Percentiles rank a stretch among this genome's conserved stretches.
Evolutionary conservation across 371 early-diverging fungal species (phyloP).

Genomic region (Mortierella sp.): DNA sequence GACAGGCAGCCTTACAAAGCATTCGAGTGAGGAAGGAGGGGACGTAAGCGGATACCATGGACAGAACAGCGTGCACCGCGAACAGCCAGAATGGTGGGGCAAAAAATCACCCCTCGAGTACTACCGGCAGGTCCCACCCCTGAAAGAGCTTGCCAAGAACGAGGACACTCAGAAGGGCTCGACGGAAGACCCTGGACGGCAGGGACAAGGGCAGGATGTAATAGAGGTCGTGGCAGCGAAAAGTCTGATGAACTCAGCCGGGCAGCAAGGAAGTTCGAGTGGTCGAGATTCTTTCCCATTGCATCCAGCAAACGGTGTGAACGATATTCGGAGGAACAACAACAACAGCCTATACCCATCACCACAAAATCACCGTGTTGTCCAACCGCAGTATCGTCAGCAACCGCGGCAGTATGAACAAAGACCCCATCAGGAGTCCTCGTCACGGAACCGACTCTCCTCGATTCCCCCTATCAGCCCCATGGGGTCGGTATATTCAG

Average conservation of each 20-base stretch:
- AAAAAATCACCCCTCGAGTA: slow-evolving; percentile 13
- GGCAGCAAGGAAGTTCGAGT: background rate
- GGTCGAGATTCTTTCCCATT: too few relatives aligned
- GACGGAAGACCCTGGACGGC: too few relatives aligned
- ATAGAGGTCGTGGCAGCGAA: slow-evolving; percentile 13
- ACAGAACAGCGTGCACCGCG: background rate
- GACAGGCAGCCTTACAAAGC: background rate
- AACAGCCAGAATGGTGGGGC: slow-evolving; percentile 17
- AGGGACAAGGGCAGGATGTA: background rate
- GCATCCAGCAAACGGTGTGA: background rate
- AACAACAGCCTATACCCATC: background rate
- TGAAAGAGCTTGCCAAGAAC: slow-evolving; percentile 3
- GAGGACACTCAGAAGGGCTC: too few relatives aligned
- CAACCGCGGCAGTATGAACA: background rate
- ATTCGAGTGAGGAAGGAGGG: too few relatives aligned
- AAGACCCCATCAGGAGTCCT: background rate
- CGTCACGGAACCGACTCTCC: background rate
- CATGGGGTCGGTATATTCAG: slow-evolving; percentile 1
- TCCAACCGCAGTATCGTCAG: slow-evolving; percentile 5
- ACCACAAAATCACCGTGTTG: too few relatives aligned
- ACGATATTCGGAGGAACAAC: background rate
- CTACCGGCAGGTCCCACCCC: slow-evolving; percentile 10
- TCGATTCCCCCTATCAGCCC: slow-evolving; percentile 4
- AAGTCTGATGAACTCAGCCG: slow-evolving; percentile 13
- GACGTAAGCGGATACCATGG: background rate